These are phyloP conservation scores for Fusarium globosum DNA, from an alignment of 2,329 filamentous ascomycete genomes.

Conservation along the genomic window DNA sequence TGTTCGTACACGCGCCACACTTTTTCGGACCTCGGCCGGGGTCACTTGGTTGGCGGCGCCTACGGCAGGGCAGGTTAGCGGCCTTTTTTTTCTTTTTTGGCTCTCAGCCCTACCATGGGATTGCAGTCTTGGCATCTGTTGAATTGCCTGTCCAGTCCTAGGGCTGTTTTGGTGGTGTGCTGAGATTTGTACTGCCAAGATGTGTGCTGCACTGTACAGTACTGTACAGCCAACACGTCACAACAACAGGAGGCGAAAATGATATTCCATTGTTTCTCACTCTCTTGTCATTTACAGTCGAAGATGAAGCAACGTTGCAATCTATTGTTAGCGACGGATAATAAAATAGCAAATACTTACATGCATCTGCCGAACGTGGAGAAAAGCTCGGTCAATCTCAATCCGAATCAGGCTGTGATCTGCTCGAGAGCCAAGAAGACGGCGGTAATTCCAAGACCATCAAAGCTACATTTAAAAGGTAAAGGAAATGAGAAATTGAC, in stretches of 20 bases:
- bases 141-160: slow-evolving; percentile 20
- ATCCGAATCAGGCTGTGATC: slow-evolving; percentile 20
- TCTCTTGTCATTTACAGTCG: not conserved
- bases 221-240: not conserved
- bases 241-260: not conserved
- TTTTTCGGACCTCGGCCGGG: not conserved
- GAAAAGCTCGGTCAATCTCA: slow-evolving; percentile 27
- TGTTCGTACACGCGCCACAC: slow-evolving; percentile 7
- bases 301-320: slow-evolving; percentile 14
- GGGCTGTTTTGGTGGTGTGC: slow-evolving; percentile 14
- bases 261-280: not conserved
- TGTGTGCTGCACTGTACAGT: not conserved
- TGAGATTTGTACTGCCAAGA: slow-evolving; percentile 3
- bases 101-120: slow-evolving; percentile 23
- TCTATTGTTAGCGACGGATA: not conserved
- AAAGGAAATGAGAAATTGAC: slow-evolving; percentile 21
- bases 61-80: slow-evolving; percentile 2
- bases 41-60: not conserved
- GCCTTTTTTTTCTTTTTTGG: slow-evolving; percentile 5
- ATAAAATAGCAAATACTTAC: slow-evolving; percentile 10
- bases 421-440: not conserved
- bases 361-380: slow-evolving; percentile 32
- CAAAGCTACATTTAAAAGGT: slow-evolving; percentile 12
- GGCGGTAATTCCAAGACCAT: not conserved
- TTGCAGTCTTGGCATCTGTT: slow-evolving; percentile 16